Percentiles rank a stretch among this genome's conserved stretches.
Evolutionary conservation across 1,139 yeast species (phyloP).

Genomic region (Saccharomyces hybrid): DNA sequence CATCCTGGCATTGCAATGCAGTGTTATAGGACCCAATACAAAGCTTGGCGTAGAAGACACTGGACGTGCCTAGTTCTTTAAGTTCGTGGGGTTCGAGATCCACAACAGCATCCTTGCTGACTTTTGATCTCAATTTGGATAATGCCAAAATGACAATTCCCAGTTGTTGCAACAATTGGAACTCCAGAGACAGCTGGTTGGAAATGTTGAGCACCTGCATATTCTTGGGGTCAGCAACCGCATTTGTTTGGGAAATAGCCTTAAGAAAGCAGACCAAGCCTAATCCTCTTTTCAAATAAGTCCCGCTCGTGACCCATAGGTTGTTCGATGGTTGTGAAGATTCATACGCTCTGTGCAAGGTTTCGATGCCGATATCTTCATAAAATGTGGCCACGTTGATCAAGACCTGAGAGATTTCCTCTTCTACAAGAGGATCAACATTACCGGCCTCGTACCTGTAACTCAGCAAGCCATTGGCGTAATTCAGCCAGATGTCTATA

Average conservation of each 20-base stretch:
- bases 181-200: constrained; percentile 10
- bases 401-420: not conserved
- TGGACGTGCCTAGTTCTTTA: constrained; percentile 15
- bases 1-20: constrained; percentile 5
- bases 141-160: constrained; percentile 24
- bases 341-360: not conserved
- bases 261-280: not conserved
- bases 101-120: constrained; percentile 20
- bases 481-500: too few species aligned
- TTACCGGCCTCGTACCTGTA: too few species aligned
- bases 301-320: not conserved
- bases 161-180: constrained; percentile 23
- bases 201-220: not conserved
- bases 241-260: not conserved
- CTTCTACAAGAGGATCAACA: too few species aligned
- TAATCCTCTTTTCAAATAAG: constrained; percentile 1
- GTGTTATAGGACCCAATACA: constrained; percentile 25
- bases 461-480: too few species aligned
- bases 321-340: not conserved
- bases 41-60: constrained; percentile 22
- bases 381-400: not conserved
- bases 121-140: constrained; percentile 21
- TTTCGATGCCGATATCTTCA: not conserved
- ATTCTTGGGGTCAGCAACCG: not conserved
- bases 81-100: constrained; percentile 26